phyloP scores from a whole-genome alignment of 2,329 filamentous ascomycete genomes.

The Colletotrichum sublineola region DNA sequence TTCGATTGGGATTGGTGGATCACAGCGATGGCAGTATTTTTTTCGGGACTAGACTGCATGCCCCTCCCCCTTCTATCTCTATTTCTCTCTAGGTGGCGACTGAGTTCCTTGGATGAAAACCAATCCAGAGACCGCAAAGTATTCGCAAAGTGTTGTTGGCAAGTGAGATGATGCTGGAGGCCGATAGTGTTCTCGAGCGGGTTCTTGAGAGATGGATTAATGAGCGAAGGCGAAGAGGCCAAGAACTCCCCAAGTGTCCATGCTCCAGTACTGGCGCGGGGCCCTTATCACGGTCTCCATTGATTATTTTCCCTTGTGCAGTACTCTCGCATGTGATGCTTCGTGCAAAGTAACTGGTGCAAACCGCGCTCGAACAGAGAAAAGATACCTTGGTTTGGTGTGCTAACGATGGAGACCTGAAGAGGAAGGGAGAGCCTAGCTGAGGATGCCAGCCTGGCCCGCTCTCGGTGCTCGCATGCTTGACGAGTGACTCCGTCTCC shows the following conservation, averaged over 20 bases:
- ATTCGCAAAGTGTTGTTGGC: neutral
- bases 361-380: neutral
- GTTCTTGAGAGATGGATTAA: slow-evolving; percentile 5
- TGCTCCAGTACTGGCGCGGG: slow-evolving; percentile 2
- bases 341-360: neutral
- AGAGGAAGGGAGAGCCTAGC: neutral
- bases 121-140: neutral
- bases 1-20: slow-evolving; percentile 3
- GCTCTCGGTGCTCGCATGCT: neutral
- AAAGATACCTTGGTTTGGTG: neutral
- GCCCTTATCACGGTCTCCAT: slow-evolving; percentile 16
- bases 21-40: neutral
- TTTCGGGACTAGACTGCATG: neutral
- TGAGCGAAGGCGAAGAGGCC: slow-evolving; percentile 12
- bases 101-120: neutral
- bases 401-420: neutral
- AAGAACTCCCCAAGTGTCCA: neutral
- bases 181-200: neutral
- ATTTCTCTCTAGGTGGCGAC: neutral
- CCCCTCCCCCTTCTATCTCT: neutral
- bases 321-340: slow-evolving; percentile 8
- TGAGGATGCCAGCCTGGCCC: neutral
- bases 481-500: neutral
- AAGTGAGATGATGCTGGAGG: slow-evolving; percentile 1
- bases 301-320: neutral